Conservation (phyloP, 2,329 filamentous ascomycete species). For the Penicillium brasilianum region DNA sequence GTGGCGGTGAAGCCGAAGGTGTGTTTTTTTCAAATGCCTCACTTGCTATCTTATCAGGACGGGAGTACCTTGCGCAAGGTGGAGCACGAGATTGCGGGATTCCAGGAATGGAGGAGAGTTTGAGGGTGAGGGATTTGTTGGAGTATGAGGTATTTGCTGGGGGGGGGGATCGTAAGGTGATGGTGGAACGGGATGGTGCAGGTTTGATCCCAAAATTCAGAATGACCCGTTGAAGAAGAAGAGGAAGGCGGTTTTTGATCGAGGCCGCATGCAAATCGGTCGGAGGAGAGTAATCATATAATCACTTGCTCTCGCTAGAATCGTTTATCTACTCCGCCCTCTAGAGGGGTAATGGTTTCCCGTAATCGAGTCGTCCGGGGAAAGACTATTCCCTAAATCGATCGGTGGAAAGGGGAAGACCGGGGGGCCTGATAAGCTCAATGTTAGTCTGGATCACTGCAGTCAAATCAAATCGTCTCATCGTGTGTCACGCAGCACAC, state of each 20-base stretch:
- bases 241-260: no score
- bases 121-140: constrained; percentile 7
- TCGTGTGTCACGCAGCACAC: background rate
- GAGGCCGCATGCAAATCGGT: background rate
- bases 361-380: no score
- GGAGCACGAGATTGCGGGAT: constrained; percentile 29
- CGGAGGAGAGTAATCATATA: background rate
- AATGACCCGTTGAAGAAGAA: background rate
- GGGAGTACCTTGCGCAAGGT: constrained; percentile 12
- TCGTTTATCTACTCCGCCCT: no score
- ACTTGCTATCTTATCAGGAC: constrained; percentile 29
- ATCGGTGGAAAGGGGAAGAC: background rate
- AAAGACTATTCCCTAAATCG: no score
- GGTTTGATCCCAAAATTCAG: background rate
- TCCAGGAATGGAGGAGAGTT: constrained; percentile 3
- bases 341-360: no score
- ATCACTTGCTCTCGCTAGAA: no score
- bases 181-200: background rate
- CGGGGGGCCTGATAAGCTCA: constrained; percentile 6
- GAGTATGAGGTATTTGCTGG: constrained; percentile 7
- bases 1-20: constrained; percentile 42
- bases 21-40: constrained; percentile 29
- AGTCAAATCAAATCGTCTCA: no score
- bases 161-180: no score
- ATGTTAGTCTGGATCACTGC: no score